These are phyloP conservation scores for Fraxinus platypoda DNA, from an alignment of 305 asterid genomes.

Conservation along the genomic window DNA sequence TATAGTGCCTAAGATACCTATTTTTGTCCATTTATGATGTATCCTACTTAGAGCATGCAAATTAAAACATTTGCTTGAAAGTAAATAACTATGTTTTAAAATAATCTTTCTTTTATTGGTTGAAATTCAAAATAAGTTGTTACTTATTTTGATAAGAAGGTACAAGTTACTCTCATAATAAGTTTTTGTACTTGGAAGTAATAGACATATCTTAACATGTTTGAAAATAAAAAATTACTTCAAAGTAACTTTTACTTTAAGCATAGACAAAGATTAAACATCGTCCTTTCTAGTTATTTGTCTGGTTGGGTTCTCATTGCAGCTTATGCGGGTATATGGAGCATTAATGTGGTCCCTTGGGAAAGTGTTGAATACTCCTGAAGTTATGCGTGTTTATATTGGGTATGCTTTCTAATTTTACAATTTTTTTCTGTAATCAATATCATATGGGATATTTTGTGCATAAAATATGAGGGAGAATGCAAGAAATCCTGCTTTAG, in stretches of 20 bases:
- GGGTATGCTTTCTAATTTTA: conserved; percentile 51
- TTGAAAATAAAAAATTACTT: not conserved
- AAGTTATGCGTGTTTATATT: conserved; percentile 83
- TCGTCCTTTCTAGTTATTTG: conserved; percentile 1
- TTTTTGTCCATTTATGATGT: not conserved
- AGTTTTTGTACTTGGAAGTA: not conserved
- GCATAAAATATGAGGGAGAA: not conserved
- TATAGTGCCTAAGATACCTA: not conserved
- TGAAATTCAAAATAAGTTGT: not conserved
- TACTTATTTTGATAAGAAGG: not conserved
- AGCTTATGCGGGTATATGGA: conserved; percentile 98
- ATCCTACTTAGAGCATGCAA: not conserved
- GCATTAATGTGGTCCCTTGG: conserved; percentile 99
- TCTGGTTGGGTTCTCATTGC: conserved; percentile 24
- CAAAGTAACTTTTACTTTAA: not conserved
- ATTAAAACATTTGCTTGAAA: not conserved
- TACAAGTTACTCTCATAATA: not conserved
- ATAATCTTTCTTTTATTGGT: not conserved
- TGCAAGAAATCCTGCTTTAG: not conserved
- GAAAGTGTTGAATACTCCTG: conserved; percentile 91
- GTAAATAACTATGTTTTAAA: not conserved
- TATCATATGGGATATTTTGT: not conserved
- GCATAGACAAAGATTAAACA: conserved; percentile 1
- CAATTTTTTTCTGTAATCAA: not conserved
- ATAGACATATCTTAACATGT: not conserved